Evolutionary conservation across 148 eudicot genomes (phyloP), one percentile per base, ranked within the genome.

Genomic region (Camellia japonica): DNA sequence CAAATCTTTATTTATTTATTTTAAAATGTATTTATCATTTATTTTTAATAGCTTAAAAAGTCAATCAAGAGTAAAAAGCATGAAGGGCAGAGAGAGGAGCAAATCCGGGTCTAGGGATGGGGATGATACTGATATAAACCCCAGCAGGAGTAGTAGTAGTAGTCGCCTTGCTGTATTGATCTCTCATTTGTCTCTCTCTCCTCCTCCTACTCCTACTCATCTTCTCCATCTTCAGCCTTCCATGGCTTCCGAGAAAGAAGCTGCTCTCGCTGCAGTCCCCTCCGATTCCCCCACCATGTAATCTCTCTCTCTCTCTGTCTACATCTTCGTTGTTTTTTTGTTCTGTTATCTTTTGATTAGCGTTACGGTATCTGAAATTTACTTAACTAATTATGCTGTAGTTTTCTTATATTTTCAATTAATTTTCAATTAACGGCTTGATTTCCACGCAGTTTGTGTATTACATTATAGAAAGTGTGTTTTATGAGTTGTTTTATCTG

Each of bases 231-330:
- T 30, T 68, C 41, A 74, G 38, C 76, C 85, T 46, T 47, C 89
- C 49, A 93, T 94, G 98, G 97, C 98, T 84, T 87, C 98, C 47
- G 98, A 94, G 82, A 87, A 91, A 71, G 95, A 90, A 51, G 97
- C 93, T 79, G 94, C 98, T 38, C 82, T 86, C 66, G 90, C 93
- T 46, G 91, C 98, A n/a, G 84, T 65, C 66, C 91, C 94, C 58
- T 78, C 89, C 60, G 97, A 94, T 87, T 76, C 97, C 69, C 94
- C 98, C 65, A 94, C 98, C 87, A 88, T 94, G 98, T 92, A 83
- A 56, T 68, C 72, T 62, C 65, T 71, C 71, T 72, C 20, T 42
- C 56, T 67, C 47, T 72, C 18, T 76, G n/a, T 62, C 20, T 4
- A 14, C 38, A 14, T 77, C 15, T 18, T 6, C 60, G 16, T 15